Evolutionary conservation across 1,284 basidiomycete genomes (phyloP).

Genomic region (Amylostereum areolatum): DNA sequence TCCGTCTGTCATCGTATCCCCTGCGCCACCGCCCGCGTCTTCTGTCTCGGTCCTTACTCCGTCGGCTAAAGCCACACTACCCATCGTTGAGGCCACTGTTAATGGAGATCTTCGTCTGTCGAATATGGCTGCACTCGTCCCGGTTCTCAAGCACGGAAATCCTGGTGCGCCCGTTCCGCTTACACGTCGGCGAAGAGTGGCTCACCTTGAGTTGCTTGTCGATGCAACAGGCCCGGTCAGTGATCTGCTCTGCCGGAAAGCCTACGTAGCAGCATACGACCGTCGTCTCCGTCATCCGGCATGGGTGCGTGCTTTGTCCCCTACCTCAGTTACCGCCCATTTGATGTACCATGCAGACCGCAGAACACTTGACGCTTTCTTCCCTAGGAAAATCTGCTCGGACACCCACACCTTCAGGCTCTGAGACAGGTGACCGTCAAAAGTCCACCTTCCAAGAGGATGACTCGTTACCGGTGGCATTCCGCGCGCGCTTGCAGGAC

Average conservation of each 20-base stretch:
- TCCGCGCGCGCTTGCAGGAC: conserved; percentile 83
- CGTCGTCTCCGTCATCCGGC: conserved; percentile 85
- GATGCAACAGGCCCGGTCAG: conserved; percentile 66
- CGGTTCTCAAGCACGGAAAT: conserved; percentile 67
- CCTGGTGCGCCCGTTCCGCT: conserved; percentile 45
- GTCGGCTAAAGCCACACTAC: conserved; percentile 2
- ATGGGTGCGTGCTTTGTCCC: conserved; percentile 57
- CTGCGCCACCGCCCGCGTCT: conserved; percentile 2
- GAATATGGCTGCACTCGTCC: conserved; percentile 12
- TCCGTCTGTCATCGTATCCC: conserved; percentile 3
- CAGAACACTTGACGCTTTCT: conserved; percentile 82
- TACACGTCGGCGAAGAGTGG: background rate
- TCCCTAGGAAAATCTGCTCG: conserved; percentile 54
- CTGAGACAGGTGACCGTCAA: conserved; percentile 55
- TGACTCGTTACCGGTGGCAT: conserved; percentile 66
- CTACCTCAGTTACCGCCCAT: background rate
- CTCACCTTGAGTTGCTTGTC: conserved; percentile 5
- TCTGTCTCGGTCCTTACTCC: background rate
- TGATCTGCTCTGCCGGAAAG: conserved; percentile 74
- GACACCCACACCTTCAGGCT: conserved; percentile 24
- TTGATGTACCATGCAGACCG: conserved; percentile 53
- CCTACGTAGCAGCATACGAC: conserved; percentile 90
- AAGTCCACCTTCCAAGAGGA: conserved; percentile 90
- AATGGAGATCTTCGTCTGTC: conserved; percentile 8
- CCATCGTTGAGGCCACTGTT: conserved; percentile 18